Conservation (phyloP, 306 rosid genomes). For the Nissolia schottii region DNA sequence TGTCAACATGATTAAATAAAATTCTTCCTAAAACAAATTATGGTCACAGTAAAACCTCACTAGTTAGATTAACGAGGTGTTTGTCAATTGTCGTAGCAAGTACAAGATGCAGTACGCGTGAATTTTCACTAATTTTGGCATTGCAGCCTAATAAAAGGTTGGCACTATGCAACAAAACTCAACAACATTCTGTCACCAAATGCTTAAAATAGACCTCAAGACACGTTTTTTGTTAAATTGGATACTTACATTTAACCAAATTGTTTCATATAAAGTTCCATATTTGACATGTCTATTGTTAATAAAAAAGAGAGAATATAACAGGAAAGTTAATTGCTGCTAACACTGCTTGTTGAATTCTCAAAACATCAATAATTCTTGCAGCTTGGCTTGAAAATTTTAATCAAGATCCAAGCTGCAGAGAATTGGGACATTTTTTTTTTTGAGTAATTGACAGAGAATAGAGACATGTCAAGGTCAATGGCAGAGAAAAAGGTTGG, state of each 20-base stretch:
- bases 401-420: neutral
- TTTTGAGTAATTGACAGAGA: too few species aligned
- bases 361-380: neutral
- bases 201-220: constrained; percentile 25
- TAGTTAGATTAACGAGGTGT: neutral
- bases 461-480: constrained; percentile 40
- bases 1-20: too few species aligned
- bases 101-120: neutral
- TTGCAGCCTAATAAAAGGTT: constrained; percentile 1
- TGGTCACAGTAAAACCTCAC: too few species aligned
- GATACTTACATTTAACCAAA: neutral
- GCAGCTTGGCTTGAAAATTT: neutral
- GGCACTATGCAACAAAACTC: neutral
- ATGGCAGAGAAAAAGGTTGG: constrained; percentile 39
- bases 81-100: neutral
- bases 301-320: neutral
- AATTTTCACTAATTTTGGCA: constrained; percentile 13
- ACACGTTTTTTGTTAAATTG: neutral
- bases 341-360: neutral
- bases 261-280: too few species aligned
- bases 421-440: too few species aligned
- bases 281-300: neutral
- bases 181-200: too few species aligned
- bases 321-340: neutral
- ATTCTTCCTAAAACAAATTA: too few species aligned